Evolutionary conservation across 192 early-diverging fungal genomes (phyloP).

Genomic region (Bifiguratus adelaidae): DNA sequence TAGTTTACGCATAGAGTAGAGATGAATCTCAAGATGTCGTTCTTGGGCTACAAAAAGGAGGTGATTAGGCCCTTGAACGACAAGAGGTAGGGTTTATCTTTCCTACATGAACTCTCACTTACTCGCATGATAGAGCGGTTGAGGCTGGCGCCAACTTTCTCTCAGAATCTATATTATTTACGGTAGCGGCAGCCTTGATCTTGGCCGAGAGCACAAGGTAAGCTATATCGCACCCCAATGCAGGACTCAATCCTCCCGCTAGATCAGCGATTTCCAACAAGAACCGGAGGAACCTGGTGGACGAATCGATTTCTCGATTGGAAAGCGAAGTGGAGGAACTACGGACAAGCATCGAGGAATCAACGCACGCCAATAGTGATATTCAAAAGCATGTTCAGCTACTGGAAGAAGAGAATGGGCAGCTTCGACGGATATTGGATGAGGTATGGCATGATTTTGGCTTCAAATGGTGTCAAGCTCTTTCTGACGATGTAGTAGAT

Average conservation of each 20-base stretch:
- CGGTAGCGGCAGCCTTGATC: slow-evolving; percentile 62
- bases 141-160: slow-evolving; percentile 75
- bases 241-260: background rate
- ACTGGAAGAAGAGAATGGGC: slow-evolving; percentile 24
- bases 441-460: slow-evolving; percentile 7
- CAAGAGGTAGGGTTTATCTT: slow-evolving; percentile 29
- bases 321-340: slow-evolving; percentile 24
- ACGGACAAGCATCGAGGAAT: slow-evolving; percentile 25
- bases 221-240: background rate
- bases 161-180: slow-evolving; percentile 66
- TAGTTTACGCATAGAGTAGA: slow-evolving; percentile 61
- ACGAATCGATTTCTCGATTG: slow-evolving; percentile 43
- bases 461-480: background rate
- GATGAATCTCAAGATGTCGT: slow-evolving; percentile 74
- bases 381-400: slow-evolving; percentile 20
- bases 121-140: slow-evolving; percentile 39
- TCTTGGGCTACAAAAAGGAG: slow-evolving; percentile 66
- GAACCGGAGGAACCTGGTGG: slow-evolving; percentile 33
- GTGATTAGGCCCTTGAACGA: slow-evolving; percentile 71
- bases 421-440: slow-evolving; percentile 29
- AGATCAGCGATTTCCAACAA: slow-evolving; percentile 35
- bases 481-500: slow-evolving; percentile 9
- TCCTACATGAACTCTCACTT: background rate
- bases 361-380: slow-evolving; percentile 5
- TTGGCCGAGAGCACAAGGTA: slow-evolving; percentile 61